phyloP scores from a whole-genome alignment of 345 rosid species.

The Psidium friedrichsthalianum region DNA sequence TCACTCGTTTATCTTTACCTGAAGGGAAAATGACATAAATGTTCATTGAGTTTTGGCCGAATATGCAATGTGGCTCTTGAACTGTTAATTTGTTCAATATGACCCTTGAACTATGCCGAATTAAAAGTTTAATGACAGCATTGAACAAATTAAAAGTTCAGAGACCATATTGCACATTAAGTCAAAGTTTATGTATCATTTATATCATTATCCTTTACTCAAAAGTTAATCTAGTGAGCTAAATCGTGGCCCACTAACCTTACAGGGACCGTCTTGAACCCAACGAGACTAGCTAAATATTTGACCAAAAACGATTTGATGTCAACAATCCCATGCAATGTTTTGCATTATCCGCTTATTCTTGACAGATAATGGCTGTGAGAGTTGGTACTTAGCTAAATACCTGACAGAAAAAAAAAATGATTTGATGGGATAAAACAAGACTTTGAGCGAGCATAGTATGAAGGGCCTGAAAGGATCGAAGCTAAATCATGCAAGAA shows the following conservation, averaged over 20 bases:
- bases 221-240: neutral
- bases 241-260: neutral
- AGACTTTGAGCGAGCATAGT: neutral
- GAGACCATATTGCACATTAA: too few relatives aligned
- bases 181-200: too few relatives aligned
- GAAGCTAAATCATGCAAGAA: neutral
- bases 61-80: too few relatives aligned
- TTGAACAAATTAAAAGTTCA: too few relatives aligned
- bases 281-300: neutral
- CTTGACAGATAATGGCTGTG: neutral
- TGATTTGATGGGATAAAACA: neutral
- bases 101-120: too few relatives aligned
- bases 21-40: neutral
- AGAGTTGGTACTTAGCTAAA: neutral
- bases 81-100: too few relatives aligned
- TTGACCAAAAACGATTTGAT: too few relatives aligned
- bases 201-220: neutral
- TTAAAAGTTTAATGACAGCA: too few relatives aligned
- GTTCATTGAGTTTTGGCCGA: too few relatives aligned
- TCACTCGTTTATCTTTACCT: neutral
- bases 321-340: neutral
- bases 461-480: neutral
- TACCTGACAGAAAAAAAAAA: neutral
- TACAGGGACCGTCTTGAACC: neutral
- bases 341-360: neutral